phyloP scores from a whole-genome alignment of 2,329 filamentous ascomycete species.

The Nemania sp. region DNA sequence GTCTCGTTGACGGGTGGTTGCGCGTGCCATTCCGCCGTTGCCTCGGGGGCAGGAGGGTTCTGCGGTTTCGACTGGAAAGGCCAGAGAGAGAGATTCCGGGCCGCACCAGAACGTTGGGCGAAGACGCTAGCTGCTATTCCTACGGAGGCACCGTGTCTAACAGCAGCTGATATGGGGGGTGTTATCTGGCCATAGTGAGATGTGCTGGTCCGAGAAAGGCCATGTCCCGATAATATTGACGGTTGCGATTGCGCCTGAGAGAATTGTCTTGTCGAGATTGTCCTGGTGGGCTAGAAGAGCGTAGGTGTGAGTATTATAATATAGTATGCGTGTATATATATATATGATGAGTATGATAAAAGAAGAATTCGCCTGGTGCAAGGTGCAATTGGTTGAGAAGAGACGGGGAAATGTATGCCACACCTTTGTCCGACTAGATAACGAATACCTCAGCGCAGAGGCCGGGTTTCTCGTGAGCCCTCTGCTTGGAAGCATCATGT shows the following conservation, averaged over 20 bases:
- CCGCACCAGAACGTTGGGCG: conserved; percentile 47
- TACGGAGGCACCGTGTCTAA: conserved; percentile 24
- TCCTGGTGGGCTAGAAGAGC: conserved; percentile 38
- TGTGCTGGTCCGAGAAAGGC: conserved; percentile 39
- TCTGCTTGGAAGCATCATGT: conserved; percentile 66
- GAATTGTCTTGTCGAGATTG: conserved; percentile 41
- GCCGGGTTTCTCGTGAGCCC: conserved; percentile 62
- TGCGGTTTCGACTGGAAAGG: conserved; percentile 46
- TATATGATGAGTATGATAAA: background rate
- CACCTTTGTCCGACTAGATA: conserved; percentile 49
- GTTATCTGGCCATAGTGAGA: conserved; percentile 36
- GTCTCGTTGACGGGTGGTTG: conserved; percentile 23
- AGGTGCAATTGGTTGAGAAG: background rate
- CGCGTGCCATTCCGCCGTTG: conserved; percentile 21
- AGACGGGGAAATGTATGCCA: conserved; percentile 33
- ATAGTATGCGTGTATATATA: conserved; percentile 2
- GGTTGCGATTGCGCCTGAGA: conserved; percentile 43
- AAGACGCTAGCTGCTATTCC: conserved; percentile 44
- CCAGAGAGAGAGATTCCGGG: conserved; percentile 51
- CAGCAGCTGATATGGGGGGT: conserved; percentile 7
- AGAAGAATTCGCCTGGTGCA: background rate
- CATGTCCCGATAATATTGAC: conserved; percentile 40
- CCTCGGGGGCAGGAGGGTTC: conserved; percentile 33
- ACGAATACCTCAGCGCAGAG: conserved; percentile 54
- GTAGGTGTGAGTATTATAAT: conserved; percentile 8